These are phyloP conservation scores for Pezicula radicicola DNA, from an alignment of 2,329 filamentous ascomycete species.

Conservation along the genomic window DNA sequence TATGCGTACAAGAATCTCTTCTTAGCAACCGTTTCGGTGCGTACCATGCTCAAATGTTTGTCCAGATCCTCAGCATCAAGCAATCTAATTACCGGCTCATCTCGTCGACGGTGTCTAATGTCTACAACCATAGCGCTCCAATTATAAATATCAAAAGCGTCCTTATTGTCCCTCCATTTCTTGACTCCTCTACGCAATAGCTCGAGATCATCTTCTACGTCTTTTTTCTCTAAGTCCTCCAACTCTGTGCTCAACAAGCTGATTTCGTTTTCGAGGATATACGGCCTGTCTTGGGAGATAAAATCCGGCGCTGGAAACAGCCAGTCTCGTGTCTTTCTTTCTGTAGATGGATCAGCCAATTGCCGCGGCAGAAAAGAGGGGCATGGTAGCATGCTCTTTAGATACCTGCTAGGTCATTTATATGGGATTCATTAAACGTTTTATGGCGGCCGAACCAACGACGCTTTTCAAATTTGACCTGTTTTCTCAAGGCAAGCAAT, in stretches of 20 bases:
- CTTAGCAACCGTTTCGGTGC: neutral
- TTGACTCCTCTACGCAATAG: neutral
- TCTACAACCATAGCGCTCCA: neutral
- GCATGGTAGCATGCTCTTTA: neutral
- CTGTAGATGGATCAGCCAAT: neutral
- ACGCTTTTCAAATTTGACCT: neutral
- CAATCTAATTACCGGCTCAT: neutral
- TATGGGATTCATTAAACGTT: neutral
- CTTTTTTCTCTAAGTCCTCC: neutral
- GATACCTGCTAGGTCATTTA: neutral
- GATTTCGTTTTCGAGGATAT: neutral
- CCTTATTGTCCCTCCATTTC: too few relatives aligned
- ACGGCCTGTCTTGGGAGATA: neutral
- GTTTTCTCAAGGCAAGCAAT: too few relatives aligned
- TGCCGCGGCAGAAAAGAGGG: neutral
- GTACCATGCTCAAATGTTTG: neutral
- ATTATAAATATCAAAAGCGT: neutral
- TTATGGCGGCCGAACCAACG: neutral
- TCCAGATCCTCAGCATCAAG: neutral
- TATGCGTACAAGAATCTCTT: neutral
- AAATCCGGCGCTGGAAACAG: neutral
- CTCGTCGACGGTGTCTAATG: neutral
- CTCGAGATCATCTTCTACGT: neutral
- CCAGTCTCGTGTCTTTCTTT: neutral
- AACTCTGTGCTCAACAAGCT: neutral